Percentiles rank a stretch among this genome's conserved stretches.
These are phyloP conservation scores for Verticillium klebahnii DNA, from an alignment of 2,329 filamentous ascomycete species.

Conservation along the genomic window DNA sequence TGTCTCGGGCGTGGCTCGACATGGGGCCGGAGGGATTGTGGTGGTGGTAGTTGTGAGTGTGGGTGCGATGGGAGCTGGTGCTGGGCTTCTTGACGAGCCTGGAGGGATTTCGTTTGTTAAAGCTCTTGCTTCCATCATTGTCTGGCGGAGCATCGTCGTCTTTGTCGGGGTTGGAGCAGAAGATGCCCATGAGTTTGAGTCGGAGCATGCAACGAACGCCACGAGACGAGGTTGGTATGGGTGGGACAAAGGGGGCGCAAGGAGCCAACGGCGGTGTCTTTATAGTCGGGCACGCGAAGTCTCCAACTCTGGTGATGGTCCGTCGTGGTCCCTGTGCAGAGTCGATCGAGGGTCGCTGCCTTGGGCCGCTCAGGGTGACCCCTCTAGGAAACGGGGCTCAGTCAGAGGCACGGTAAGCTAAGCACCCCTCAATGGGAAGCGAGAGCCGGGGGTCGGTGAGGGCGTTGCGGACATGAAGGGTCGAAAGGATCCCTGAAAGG, in stretches of 20 bases:
- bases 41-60: background rate
- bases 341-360: no score
- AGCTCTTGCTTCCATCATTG: background rate
- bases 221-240: background rate
- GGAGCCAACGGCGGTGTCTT: background rate
- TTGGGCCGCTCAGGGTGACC: no score
- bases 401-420: no score
- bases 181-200: constrained; percentile 8
- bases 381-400: no score
- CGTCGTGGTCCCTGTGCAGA: no score
- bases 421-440: background rate
- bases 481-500: background rate
- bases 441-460: background rate
- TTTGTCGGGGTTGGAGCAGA: constrained; percentile 13
- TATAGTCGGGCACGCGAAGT: no score
- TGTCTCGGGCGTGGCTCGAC: background rate
- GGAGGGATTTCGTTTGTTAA: constrained; percentile 1
- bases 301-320: no score
- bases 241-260: background rate
- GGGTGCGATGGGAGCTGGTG: background rate
- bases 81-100: constrained; percentile 7
- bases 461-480: background rate
- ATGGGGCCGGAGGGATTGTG: background rate
- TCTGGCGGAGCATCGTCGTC: constrained; percentile 8
- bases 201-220: background rate